Evolutionary conservation across 2,329 filamentous ascomycete genomes (phyloP).

Genomic region (Paecilomyces sp.): DNA sequence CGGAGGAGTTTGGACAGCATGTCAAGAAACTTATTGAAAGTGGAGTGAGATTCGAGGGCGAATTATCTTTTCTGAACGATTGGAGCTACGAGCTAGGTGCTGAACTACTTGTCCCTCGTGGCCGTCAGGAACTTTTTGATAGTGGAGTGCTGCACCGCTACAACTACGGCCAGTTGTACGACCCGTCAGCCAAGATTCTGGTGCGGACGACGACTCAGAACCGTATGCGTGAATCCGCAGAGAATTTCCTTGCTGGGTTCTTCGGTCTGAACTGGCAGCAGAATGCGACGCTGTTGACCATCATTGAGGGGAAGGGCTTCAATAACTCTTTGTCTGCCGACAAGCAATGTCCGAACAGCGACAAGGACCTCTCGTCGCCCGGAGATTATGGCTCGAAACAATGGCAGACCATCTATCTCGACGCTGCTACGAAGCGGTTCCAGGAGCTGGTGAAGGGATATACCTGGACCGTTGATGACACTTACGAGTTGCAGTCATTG

Average conservation of each 20-base stretch:
- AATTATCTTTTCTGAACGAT: constrained; percentile 58
- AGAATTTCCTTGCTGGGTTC: constrained; percentile 73
- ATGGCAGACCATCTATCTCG: constrained; percentile 61
- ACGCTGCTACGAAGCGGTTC: constrained; percentile 57
- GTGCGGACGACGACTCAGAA: constrained; percentile 69
- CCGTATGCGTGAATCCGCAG: constrained; percentile 68
- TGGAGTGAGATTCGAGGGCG: constrained; percentile 50
- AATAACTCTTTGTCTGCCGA: constrained; percentile 68
- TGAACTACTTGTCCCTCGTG: constrained; percentile 66
- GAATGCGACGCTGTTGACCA: constrained; percentile 65
- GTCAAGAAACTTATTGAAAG: constrained; percentile 46
- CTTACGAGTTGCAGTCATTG: constrained; percentile 62
- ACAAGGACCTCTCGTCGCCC: constrained; percentile 38
- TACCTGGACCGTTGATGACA: constrained; percentile 58
- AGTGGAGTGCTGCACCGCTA: constrained; percentile 66
- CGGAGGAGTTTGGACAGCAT: constrained; percentile 50
- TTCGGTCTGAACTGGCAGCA: constrained; percentile 68
- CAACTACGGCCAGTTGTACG: constrained; percentile 64
- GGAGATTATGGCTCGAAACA: constrained; percentile 48
- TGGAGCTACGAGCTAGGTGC: constrained; percentile 64
- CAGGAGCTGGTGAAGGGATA: constrained; percentile 48
- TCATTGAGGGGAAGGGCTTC: constrained; percentile 56
- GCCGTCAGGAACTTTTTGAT: constrained; percentile 66
- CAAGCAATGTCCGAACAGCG: constrained; percentile 58
- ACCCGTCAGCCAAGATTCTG: constrained; percentile 65